These are phyloP conservation scores for Dillenia suffruticosa DNA, from an alignment of 164 flowering plant genomes.

Conservation along the genomic window DNA sequence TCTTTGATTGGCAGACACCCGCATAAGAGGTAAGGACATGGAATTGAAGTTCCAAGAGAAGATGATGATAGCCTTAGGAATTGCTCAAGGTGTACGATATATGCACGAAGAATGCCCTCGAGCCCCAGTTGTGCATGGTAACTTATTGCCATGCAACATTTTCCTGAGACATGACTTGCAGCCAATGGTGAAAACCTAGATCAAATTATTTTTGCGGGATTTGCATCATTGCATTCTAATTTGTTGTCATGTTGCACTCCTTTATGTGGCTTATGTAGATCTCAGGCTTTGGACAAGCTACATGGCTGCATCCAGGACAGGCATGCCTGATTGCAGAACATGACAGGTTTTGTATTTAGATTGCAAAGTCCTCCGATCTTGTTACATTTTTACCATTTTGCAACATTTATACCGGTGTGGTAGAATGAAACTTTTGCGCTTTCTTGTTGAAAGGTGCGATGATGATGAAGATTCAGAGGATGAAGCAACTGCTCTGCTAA, in stretches of 20 bases:
- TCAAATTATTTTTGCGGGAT: background rate
- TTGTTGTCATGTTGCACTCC: background rate
- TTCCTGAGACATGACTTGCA: conserved; percentile 17
- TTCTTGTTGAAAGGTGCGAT: conserved; percentile 11
- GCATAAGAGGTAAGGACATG: conserved; percentile 1
- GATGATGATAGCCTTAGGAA: conserved; percentile 31
- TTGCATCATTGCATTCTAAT: background rate
- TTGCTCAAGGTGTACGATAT: conserved; percentile 28
- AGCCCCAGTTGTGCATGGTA: conserved; percentile 34
- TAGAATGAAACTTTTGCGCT: background rate
- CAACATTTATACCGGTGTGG: background rate
- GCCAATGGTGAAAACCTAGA: conserved; percentile 26
- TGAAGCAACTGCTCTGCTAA: conserved; percentile 14
- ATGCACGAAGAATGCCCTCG: conserved; percentile 45
- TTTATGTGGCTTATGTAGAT: conserved; percentile 15
- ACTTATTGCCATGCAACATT: conserved; percentile 21
- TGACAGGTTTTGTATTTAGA: conserved; percentile 14
- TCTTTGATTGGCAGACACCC: conserved; percentile 7
- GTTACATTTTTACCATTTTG: background rate
- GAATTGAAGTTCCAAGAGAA: conserved; percentile 21
- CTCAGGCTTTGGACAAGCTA: conserved; percentile 32
- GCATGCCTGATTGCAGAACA: conserved; percentile 4
- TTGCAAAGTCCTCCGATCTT: background rate
- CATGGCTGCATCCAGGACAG: conserved; percentile 30
- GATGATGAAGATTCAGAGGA: conserved; percentile 4